Base-by-base conservation (phyloP, 768 basidiomycete genomes). In the Collybiopsis luxurians region DNA sequence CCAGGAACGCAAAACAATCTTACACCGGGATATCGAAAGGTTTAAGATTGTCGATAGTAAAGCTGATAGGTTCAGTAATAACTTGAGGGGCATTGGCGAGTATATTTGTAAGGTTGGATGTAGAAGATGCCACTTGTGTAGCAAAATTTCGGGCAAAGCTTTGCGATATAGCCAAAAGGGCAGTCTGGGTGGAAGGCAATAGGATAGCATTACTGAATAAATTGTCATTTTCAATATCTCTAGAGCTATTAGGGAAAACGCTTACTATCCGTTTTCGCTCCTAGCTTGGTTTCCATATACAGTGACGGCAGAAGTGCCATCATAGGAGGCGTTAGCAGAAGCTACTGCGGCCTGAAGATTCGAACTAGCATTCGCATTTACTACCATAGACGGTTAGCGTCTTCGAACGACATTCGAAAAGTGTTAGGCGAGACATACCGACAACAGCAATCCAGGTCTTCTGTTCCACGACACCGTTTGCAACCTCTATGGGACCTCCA, bases 21-120 rank as follows among this genome's bases (percentile, higher is more conserved):
- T 64, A 79, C 74, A 75, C 76, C 40, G 78, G 72, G 19, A 76
- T 64, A 55, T 83, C 74, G 48, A 83, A 82, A 7, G 81, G 81
- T 24, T 74, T 69, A 3, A 77, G 55, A 47, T 83, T 80, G 19
- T 69, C 48, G 3, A 76, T 36, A 0, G 61, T 71, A 56, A 73
- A 82, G 50, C 65, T 64, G 3, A 79, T 54, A 2, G 81, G 76
- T 23, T 66, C 62, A 10, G 70, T 64, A 15, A 82, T 64, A 6
- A 79, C 63, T 31, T 63, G 56, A 1, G 80, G 79, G 2, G 79
- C 75, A 1, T 58, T 66, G 40, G 45, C 55, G 28, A 77, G 61
- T 19, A 82, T 60, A 9, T 55, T 38, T 3, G 48, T 26, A 26
- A 63, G 19, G 54, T 54, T 56, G 15, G 23, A 46, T 1, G 58